Evolutionary conservation across 768 basidiomycete genomes (phyloP).

Genomic region (Russula foetens): DNA sequence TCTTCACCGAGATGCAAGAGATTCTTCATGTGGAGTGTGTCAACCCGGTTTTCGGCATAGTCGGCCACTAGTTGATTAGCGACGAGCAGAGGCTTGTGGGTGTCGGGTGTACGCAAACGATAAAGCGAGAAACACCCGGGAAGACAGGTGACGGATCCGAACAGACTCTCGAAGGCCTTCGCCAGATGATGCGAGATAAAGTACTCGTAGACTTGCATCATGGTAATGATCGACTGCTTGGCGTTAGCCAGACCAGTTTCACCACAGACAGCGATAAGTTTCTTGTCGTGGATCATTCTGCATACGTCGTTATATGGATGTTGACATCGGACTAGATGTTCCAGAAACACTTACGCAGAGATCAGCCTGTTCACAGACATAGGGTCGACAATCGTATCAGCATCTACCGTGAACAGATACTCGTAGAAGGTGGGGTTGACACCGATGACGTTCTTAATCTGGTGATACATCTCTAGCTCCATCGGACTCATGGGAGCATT

Average conservation of each 20-base stretch:
- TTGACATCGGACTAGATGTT: neutral
- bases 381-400: constrained; percentile 90
- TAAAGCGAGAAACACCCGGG: constrained; percentile 99
- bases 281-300: constrained; percentile 97
- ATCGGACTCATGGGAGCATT: constrained; percentile 93
- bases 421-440: constrained; percentile 99
- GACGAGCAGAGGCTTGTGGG: constrained; percentile 89
- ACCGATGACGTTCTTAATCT: constrained; percentile 99
- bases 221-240: constrained; percentile 91
- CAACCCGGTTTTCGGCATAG: constrained; percentile 93
- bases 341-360: constrained; percentile 63
- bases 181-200: constrained; percentile 99
- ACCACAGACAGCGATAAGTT: constrained; percentile 89
- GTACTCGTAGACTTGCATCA: constrained; percentile 99
- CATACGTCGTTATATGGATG: neutral
- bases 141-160: constrained; percentile 96
- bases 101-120: constrained; percentile 89
- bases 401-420: constrained; percentile 88
- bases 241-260: constrained; percentile 91
- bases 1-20: constrained; percentile 96
- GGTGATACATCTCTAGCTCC: constrained; percentile 98
- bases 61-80: constrained; percentile 85
- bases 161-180: constrained; percentile 94
- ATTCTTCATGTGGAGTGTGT: constrained; percentile 99
- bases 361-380: constrained; percentile 84